phyloP scores from a whole-genome alignment of 1,139 yeast species.

The Pichia sp. region DNA sequence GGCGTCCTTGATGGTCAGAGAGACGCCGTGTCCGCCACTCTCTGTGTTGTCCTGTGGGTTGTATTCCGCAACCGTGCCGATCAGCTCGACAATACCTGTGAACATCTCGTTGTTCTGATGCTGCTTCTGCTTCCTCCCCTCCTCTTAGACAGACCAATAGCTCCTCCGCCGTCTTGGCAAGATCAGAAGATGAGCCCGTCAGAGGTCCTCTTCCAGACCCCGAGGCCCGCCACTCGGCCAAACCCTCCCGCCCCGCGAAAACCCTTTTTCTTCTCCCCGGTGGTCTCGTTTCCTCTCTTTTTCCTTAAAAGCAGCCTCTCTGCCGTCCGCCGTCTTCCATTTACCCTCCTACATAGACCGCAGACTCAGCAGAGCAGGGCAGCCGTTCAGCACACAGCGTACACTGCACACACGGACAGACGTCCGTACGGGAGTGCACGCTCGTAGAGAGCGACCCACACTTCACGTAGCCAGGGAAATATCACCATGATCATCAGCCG shows the following conservation, averaged over 20 bases:
- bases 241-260: not conserved
- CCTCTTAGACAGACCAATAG: not conserved
- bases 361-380: too few species aligned
- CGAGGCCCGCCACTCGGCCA: too few species aligned
- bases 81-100: conserved; percentile 86
- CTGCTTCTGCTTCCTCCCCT: not conserved
- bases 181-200: not conserved
- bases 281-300: not conserved
- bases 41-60: conserved; percentile 46
- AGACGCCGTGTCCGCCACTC: conserved; percentile 77
- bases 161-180: not conserved
- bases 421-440: conserved; percentile 1
- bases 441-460: not conserved
- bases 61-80: conserved; percentile 60
- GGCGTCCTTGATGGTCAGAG: conserved; percentile 64
- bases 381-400: not conserved
- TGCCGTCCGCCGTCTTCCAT: not conserved
- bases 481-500: conserved; percentile 11
- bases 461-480: conserved; percentile 9
- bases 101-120: conserved; percentile 53
- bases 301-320: not conserved
- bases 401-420: not conserved
- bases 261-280: not conserved
- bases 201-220: not conserved
- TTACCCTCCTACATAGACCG: not conserved